A percentile compares a stretch with the other conserved stretches of the same genome.
phyloP scores from a whole-genome alignment of 768 basidiomycete species.

The Amanita molliuscula region DNA sequence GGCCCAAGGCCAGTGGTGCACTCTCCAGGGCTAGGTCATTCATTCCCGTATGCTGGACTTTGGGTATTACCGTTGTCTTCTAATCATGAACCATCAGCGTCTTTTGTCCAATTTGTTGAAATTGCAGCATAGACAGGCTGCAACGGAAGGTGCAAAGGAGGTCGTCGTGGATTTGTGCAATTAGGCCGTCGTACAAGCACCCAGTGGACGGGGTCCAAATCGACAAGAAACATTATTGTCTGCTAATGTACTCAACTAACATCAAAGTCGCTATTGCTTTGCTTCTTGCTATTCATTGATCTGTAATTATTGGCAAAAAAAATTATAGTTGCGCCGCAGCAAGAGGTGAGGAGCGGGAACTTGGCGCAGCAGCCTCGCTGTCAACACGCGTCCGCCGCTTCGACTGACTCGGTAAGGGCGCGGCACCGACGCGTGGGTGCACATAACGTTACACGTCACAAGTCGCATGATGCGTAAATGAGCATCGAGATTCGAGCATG shows the following conservation, averaged over 20 bases:
- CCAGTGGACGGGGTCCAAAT: neutral
- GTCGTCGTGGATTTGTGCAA: neutral
- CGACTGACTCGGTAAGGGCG: constrained; percentile 4
- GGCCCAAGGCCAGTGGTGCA: neutral
- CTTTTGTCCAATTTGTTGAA: neutral
- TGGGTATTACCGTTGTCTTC: neutral
- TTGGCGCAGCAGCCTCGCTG: neutral
- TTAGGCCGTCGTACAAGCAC: neutral
- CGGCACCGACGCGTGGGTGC: constrained; percentile 1
- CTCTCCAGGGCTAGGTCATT: neutral
- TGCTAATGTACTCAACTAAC: neutral
- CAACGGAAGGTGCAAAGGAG: neutral
- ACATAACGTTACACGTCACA: neutral
- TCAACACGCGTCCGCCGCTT: constrained; percentile 1
- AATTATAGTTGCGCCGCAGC: neutral
- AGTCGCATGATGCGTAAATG: too few relatives aligned
- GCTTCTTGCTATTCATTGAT: neutral
- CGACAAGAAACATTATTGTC: neutral
- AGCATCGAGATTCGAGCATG: too few relatives aligned
- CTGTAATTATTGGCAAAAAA: neutral
- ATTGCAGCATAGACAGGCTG: neutral
- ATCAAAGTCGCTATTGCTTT: neutral
- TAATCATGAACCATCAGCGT: neutral
- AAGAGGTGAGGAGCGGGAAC: neutral
- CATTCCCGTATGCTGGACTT: constrained; percentile 1